These are phyloP conservation scores for Ambispora gerdemannii DNA, from an alignment of 192 early-diverging fungal genomes.

Conservation along the genomic window DNA sequence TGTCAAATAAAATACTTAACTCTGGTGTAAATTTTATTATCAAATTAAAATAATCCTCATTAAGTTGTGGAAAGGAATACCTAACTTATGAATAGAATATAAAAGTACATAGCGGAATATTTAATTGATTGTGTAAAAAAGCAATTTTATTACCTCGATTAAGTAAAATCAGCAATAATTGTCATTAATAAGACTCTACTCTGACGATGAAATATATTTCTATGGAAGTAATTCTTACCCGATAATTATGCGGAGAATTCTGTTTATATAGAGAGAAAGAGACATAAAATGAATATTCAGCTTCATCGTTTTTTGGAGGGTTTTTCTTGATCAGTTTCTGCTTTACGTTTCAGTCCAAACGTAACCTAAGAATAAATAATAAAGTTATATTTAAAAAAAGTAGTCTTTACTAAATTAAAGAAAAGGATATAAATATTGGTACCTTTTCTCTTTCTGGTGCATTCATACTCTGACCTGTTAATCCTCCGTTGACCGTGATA, in stretches of 20 bases:
- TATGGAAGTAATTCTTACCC: neutral
- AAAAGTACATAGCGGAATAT: no score
- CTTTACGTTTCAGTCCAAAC: conserved; percentile 47
- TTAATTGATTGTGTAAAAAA: no score
- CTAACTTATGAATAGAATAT: no score
- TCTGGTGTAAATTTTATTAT: no score
- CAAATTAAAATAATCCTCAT: no score
- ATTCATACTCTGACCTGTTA: conserved; percentile 43
- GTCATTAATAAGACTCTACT: neutral
- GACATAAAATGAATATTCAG: no score
- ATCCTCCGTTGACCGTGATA: conserved; percentile 32
- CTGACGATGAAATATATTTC: neutral
- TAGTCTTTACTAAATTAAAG: neutral
- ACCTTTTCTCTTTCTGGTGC: conserved; percentile 46
- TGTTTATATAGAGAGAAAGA: no score
- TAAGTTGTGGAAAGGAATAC: no score
- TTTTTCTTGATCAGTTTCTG: conserved; percentile 33
- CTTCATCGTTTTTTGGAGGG: conserved; percentile 29
- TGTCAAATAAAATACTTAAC: no score
- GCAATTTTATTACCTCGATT: no score
- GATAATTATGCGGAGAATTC: neutral
- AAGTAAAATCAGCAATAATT: no score
- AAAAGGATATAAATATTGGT: neutral
- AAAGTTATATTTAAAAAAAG: neutral
- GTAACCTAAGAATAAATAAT: conserved; percentile 26